Percentiles rank a stretch among this genome's conserved stretches.
Evolutionary conservation across 106 monocot species (phyloP).

Genomic region (Phalaenopsis aphrodite): DNA sequence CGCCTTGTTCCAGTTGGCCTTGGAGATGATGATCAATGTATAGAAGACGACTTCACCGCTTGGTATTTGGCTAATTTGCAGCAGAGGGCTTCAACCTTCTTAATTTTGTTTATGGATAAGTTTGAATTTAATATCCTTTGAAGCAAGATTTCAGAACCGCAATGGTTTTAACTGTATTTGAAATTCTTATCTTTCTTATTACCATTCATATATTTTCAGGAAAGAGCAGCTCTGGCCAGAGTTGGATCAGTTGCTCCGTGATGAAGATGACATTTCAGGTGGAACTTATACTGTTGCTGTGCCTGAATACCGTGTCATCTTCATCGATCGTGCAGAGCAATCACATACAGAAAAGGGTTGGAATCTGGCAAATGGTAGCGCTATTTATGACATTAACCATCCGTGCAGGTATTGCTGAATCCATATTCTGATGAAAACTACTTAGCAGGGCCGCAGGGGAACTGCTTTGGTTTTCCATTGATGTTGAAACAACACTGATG

Average conservation of each 20-base stretch:
- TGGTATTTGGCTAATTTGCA: constrained; percentile 18
- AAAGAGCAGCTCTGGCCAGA: constrained; percentile 64
- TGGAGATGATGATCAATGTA: constrained; percentile 76
- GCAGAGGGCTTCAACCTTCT: neutral
- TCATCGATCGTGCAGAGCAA: constrained; percentile 22
- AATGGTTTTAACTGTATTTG: neutral
- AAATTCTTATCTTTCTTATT: neutral
- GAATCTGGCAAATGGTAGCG: constrained; percentile 54
- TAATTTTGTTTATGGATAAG: neutral
- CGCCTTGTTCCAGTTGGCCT: constrained; percentile 49
- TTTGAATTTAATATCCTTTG: neutral
- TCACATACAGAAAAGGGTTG: constrained; percentile 24
- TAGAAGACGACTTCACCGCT: constrained; percentile 58
- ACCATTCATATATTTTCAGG: constrained; percentile 17
- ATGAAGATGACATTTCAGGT: constrained; percentile 37
- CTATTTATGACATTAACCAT: constrained; percentile 48
- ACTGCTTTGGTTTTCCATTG: neutral
- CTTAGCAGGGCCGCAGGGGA: neutral
- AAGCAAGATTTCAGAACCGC: neutral
- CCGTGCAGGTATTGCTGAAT: constrained; percentile 54
- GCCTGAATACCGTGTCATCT: constrained; percentile 60
- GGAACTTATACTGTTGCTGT: constrained; percentile 50
- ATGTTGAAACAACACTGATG: neutral
- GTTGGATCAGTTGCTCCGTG: constrained; percentile 50
- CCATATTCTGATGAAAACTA: neutral